Percentiles rank a stretch among this genome's conserved stretches.
Evolutionary conservation across 225 moss, liverwort and hornwort genomes (phyloP).

Genomic region (Pseudisothecium myosuroides): DNA sequence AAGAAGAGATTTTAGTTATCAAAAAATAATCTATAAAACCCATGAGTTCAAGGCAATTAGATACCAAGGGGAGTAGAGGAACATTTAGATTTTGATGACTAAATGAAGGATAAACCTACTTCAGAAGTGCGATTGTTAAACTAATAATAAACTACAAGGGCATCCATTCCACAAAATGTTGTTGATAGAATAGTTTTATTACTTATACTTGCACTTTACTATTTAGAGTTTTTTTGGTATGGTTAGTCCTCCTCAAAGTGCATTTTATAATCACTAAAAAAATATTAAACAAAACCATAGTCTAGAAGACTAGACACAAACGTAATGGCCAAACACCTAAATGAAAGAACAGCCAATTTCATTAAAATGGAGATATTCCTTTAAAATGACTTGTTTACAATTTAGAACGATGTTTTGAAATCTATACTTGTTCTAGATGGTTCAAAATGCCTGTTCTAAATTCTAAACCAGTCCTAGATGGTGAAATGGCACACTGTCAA

Average conservation of each 20-base stretch:
- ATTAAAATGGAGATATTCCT: no score
- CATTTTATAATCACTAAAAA: neutral
- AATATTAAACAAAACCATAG: neutral
- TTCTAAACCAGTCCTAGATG: no score
- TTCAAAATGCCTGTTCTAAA: no score
- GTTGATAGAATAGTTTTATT: neutral
- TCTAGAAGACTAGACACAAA: neutral
- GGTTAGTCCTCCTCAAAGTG: no score
- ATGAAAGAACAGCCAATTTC: no score
- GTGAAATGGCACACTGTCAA: no score
- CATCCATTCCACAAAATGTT: neutral
- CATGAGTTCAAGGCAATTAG: neutral
- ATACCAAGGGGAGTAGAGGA: accelerated
- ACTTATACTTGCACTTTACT: neutral
- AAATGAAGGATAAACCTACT: no score
- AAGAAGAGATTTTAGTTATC: neutral
- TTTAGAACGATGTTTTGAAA: no score
- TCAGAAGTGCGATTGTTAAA: neutral
- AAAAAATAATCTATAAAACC: accelerated
- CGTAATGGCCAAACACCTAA: neutral
- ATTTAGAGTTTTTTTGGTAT: neutral
- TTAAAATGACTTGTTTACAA: no score
- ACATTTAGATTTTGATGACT: neutral
- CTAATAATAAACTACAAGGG: neutral
- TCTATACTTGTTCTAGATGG: no score